Base-by-base conservation (phyloP, 106 monocot genomes). In the Acorus gramineus region DNA sequence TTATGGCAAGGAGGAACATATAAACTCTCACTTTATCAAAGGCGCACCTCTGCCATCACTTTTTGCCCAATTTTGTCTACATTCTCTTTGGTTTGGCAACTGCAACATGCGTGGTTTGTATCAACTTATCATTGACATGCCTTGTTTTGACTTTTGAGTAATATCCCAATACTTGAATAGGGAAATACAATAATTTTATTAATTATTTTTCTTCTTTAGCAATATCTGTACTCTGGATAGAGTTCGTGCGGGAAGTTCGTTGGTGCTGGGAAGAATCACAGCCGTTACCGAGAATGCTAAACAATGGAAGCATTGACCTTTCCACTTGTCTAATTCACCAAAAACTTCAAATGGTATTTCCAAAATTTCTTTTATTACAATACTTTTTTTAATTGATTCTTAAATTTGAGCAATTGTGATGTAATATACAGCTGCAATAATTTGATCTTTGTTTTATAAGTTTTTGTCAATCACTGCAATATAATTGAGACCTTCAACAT, bases 251-350 rank as follows among this genome's bases (percentile, higher is more conserved):
- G 66, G 96, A 98, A 83, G 74, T 98, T 78, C 90, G 96, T 46
- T 98, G 96, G 96, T 98, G 72, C 69, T 98, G 96, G 96, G 96
- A 91, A 68, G 96, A 98, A 70, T 85, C 96, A 14, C 79, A 98
- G 54, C 71, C 80, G 13, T 83, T 98, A 69, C 91, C 96, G 13
- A 80, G 81, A 70, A 81, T 87, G 81, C n/a, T 69, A 66, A 49
- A 65, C 47, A 67, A 73, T 69, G 69, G 74, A 52, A 67, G 54
- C 62, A 98, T 91, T 57, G 96, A 98, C 59, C 75, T 98, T n/a
- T 81, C 87, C 60, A 6, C 87, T 57, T 98, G 96, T 69, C 69
- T 98, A 55, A 67, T 91, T 66, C 96, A 98, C 77, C 96, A 98
- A 80, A 96, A 96, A 68, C 55, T 96, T 64, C 91, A 96, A 69